Evolutionary conservation across 805 yeast species (phyloP).

Genomic region (Teunomyces funiuensis): DNA sequence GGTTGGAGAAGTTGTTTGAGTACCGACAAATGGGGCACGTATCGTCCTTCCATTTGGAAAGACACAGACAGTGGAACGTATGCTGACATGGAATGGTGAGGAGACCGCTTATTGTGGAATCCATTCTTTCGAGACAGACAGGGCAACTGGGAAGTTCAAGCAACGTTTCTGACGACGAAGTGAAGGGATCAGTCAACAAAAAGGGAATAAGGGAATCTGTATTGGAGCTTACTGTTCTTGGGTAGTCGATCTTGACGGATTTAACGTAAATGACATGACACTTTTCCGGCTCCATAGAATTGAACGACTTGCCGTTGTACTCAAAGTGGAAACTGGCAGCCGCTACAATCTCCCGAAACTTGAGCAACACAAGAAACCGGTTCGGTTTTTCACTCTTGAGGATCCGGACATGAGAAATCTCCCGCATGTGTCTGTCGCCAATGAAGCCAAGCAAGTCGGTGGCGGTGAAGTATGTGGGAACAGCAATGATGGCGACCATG

Average conservation of each 20-base stretch:
- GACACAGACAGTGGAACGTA: slow-evolving; percentile 86
- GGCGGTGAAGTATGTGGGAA: slow-evolving; percentile 84
- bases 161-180: slow-evolving; percentile 28
- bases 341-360: slow-evolving; percentile 55
- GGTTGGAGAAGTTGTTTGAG: slow-evolving; percentile 48
- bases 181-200: slow-evolving; percentile 71
- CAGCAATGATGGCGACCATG: slow-evolving; percentile 76
- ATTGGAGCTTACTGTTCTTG: neutral
- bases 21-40: slow-evolving; percentile 90
- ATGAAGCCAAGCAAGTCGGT: slow-evolving; percentile 81
- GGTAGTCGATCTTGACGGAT: slow-evolving; percentile 45
- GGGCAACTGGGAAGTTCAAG: slow-evolving; percentile 89
- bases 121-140: slow-evolving; percentile 88
- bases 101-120: slow-evolving; percentile 73
- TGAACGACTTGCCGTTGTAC: slow-evolving; percentile 74
- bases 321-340: slow-evolving; percentile 66
- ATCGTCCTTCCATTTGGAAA: slow-evolving; percentile 86
- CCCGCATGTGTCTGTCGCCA: slow-evolving; percentile 56
- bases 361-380: slow-evolving; percentile 74
- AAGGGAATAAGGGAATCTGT: slow-evolving; percentile 54
- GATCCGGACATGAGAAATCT: slow-evolving; percentile 70
- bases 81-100: slow-evolving; percentile 91
- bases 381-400: slow-evolving; percentile 64
- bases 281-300: slow-evolving; percentile 84
- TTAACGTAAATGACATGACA: slow-evolving; percentile 78